Evolutionary conservation across 2,329 filamentous ascomycete species (phyloP).

Genomic region (Alternaria incomplexa): DNA sequence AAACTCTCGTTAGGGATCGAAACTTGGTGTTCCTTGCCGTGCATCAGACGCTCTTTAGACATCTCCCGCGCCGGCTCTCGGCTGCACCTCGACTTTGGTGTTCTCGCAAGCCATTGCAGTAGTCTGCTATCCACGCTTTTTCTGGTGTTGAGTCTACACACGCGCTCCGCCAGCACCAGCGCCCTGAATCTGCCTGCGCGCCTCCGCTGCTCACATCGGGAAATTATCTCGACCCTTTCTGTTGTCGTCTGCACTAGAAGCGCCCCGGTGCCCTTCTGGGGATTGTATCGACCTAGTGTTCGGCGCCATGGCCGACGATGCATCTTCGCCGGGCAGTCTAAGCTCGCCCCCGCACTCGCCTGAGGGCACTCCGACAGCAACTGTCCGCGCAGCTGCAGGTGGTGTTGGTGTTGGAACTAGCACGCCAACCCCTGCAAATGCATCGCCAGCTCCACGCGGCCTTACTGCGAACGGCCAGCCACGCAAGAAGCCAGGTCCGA

Average conservation of each 20-base stretch:
- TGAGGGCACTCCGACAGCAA: conserved; percentile 41
- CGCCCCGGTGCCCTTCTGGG: background rate
- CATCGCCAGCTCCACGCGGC: conserved; percentile 36
- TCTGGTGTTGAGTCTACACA: conserved; percentile 44
- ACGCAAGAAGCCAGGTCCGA: conserved; percentile 53
- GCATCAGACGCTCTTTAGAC: conserved; percentile 27
- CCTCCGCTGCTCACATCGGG: background rate
- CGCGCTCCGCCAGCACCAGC: conserved; percentile 21
- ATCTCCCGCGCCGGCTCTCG: conserved; percentile 18
- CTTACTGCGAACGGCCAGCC: conserved; percentile 45
- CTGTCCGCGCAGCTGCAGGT: conserved; percentile 36
- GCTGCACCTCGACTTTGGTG: conserved; percentile 42
- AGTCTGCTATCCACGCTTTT: conserved; percentile 29
- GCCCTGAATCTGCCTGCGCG: background rate
- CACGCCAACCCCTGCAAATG: conserved; percentile 40
- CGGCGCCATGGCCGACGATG: conserved; percentile 42
- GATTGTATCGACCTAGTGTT: conserved; percentile 15
- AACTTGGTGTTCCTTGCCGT: conserved; percentile 40
- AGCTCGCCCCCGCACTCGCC: conserved; percentile 49
- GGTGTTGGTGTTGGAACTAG: conserved; percentile 41
- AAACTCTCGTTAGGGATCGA: conserved; percentile 25
- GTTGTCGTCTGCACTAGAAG: background rate
- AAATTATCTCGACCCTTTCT: background rate
- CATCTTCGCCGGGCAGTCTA: conserved; percentile 45
- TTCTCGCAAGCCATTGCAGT: conserved; percentile 39